These are phyloP conservation scores for Hura crepitans DNA, from an alignment of 441 rosid genomes.

Conservation along the genomic window DNA sequence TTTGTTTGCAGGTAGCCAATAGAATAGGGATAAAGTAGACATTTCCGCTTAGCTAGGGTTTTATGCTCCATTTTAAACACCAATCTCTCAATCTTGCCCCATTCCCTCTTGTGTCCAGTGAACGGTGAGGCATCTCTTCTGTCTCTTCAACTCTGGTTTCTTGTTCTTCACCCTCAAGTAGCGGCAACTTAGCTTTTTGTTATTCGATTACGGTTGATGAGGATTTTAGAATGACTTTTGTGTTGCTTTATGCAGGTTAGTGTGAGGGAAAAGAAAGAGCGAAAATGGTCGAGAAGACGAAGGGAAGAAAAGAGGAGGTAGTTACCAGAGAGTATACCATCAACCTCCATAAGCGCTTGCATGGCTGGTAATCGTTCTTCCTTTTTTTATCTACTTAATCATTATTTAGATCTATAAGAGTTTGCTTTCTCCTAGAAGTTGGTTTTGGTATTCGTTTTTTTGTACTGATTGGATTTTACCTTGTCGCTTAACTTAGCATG, in stretches of 20 bases:
- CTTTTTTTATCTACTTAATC: not conserved
- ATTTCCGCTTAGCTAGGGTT: conserved; percentile 13
- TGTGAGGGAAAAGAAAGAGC: conserved; percentile 13
- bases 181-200: not conserved
- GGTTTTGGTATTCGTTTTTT: not conserved
- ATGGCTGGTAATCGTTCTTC: conserved; percentile 53
- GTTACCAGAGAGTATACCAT: conserved; percentile 84
- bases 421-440: not conserved
- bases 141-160: not conserved
- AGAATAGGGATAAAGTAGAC: not conserved
- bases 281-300: conserved; percentile 64
- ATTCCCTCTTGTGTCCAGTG: not conserved
- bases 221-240: not conserved
- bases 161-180: not conserved
- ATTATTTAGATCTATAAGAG: not conserved
- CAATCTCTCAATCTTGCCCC: not conserved
- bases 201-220: not conserved
- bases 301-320: conserved; percentile 82
- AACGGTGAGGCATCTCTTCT: not conserved
- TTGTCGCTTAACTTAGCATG: not conserved
- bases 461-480: not conserved
- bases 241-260: conserved; percentile 23
- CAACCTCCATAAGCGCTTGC: conserved; percentile 91
- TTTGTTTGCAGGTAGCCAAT: not conserved
- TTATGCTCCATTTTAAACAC: not conserved